phyloP scores from a whole-genome alignment of 768 basidiomycete species.

The Punctularia strigosozonata region DNA sequence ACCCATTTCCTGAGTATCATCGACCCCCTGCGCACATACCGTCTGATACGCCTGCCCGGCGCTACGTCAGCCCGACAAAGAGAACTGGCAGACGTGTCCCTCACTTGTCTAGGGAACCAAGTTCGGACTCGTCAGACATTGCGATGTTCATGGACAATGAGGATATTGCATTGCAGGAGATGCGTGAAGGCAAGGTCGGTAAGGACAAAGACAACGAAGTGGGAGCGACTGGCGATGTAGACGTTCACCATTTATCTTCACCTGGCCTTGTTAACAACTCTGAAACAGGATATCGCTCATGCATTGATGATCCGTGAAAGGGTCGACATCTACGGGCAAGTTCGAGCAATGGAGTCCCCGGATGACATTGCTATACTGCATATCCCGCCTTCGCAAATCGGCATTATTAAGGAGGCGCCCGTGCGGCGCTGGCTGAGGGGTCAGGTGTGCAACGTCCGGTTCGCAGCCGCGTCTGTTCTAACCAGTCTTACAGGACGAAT shows the following conservation, averaged over 20 bases:
- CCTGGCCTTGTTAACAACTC: too few relatives aligned
- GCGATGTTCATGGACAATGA: conserved; percentile 20
- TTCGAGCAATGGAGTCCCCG: conserved; percentile 52
- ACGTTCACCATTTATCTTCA: too few relatives aligned
- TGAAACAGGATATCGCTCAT: conserved; percentile 16
- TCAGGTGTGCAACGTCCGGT: too few relatives aligned
- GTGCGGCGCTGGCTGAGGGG: conserved; percentile 54
- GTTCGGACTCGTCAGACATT: conserved; percentile 10
- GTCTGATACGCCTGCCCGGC: conserved; percentile 10
- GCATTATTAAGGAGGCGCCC: conserved; percentile 64
- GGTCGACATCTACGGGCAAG: conserved; percentile 46
- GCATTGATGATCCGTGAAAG: conserved; percentile 60
- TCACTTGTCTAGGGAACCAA: conserved; percentile 2
- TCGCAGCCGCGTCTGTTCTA: too few relatives aligned
- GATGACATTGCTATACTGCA: conserved; percentile 41
- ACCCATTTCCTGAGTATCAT: conserved; percentile 37
- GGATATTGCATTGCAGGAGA: conserved; percentile 15
- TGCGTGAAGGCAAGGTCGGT: conserved; percentile 14
- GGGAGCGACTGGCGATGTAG: background rate
- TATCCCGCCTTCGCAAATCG: conserved; percentile 44
- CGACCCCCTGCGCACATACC: conserved; percentile 17
- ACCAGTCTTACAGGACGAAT: conserved; percentile 46
- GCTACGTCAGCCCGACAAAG: too few relatives aligned
- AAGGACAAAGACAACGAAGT: conserved; percentile 2
- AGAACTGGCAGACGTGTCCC: too few relatives aligned